Base-by-base conservation (phyloP, 2,329 filamentous ascomycete species). In the Chrysoporthe deuterocubensis region DNA sequence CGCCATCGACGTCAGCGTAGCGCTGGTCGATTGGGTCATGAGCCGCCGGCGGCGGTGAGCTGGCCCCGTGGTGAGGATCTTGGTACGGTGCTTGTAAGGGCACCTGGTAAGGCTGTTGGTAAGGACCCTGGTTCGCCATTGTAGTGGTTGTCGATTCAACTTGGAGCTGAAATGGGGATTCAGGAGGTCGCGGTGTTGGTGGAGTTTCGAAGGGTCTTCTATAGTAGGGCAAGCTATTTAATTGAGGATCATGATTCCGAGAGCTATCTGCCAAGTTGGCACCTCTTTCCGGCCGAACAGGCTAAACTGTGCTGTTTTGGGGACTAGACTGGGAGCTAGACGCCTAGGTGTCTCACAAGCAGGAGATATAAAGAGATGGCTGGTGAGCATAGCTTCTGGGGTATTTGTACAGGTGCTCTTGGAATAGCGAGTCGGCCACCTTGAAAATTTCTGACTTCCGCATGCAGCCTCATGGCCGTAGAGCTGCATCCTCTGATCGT, bases 11-110 rank as follows among this genome's bases (percentile, higher is more conserved):
- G 7, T 54, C 21, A 21, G 50, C 50, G 0, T 54, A 11, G 50
- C 4, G 50, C 16, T 83, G 75, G 76, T 79, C 77, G 68, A 83
- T 75, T 42, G 78, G 76, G 57, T 78, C 78, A 69, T 61, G 59
- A 32, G 37, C 59, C 11, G 59, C 43, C 7, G 21, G 59, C 5
- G 43, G 59, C 16, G 59, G 59, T 26, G 59, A 16, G 18, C 32
- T 18, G 43, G 16, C 8, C 8, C 43, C 26, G 14, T 61, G 59
- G 59, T 34, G 59, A 16, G 59, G 59, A 16, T 61, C 59, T n/a
- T 61, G 42, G 43, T 61, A n/a, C 26, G 59, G 59, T 44, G 59
- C 59, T 46, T 61, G 42, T 18, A 61, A 5, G 8, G 59, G 59
- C 1, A 61, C 59, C 40, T 61, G 42, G n/a, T 43, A 43, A 21